Evolutionary conservation across 2,329 filamentous ascomycete genomes (phyloP), one percentile per base, ranked within the genome.

Genomic region (Onygena corvina): DNA sequence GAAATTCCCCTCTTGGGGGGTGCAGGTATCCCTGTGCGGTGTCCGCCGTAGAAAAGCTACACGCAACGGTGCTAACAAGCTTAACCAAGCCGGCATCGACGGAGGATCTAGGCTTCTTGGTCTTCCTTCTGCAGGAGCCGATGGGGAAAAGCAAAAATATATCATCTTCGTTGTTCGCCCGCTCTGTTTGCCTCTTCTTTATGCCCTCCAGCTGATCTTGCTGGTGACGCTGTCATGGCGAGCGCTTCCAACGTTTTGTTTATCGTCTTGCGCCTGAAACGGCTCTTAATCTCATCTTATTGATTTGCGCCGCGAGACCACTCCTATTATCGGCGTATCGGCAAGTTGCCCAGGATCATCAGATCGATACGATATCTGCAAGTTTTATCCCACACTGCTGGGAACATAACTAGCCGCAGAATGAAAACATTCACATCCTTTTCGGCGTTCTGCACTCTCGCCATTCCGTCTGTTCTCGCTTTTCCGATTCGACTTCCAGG

Each of bases 91-190:
- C 21, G n/a, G 21, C 38, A 42, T 27, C n/a, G n/a, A 16, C 5
- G 9, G 38, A 29, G 12, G n/a, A 27, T 27, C 20, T 40, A 40
- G 35, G n/a, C n/a, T n/a, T n/a, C n/a, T n/a, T 21, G 16, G 34
- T 38, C 18, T 42, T 27, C 38, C 18, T 42, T 27, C 38, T 42
- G 38, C 38, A 42, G n/a, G 38, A 25, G 36, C 25, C 11, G 21
- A 25, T 8, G 20, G 21, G 12, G 6, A 29, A 14, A 12, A 21
- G 7, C 21, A 27, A 42, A 42, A 42, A 42, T 42, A 42, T 42
- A 42, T 29, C n/a, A n/a, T n/a, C 21, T 42, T 27, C 20, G 12
- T 23, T 12, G 8, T 27, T 8, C 11, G 11, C 20, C 36, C 36
- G 38, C 38, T 14, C 27, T 25, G 5, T 42, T 14, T n/a, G 20